Base-by-base conservation (phyloP, 2,329 filamentous ascomycete genomes). In the Pseudocercospora ulei region DNA sequence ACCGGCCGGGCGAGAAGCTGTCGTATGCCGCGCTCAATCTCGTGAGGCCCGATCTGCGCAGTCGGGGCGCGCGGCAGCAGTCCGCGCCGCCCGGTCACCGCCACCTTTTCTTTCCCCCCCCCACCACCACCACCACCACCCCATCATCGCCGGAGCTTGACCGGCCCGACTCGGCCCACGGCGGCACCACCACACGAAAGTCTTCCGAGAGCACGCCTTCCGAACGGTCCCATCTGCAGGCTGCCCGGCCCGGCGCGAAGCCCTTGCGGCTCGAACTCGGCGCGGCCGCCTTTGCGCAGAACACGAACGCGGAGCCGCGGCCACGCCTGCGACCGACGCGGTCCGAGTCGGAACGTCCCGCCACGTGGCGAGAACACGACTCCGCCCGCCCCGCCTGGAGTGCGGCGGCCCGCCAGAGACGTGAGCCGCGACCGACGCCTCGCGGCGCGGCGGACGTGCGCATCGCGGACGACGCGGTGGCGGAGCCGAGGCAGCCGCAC, bases 21-120 rank as follows among this genome's bases (percentile, higher is more conserved):
- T 95, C 88, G 1, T 96, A 82, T 55, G 90, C 84, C 16, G 88
- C 88, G 3, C 85, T 85, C 24, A 94, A 96, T 54, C 75, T 96
- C 5, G 88, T 96, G 46, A 90, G 90, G 59, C 80, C 84, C 19
- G 82, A 82, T 34, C 68, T 96, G 20, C 73, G 75, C 51, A 88
- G 82, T 56, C 76, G 82, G 48, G 39, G 35, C 7, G 65, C 65
- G 49, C 75, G 82, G 55, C 84, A 92, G 55, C 84, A 90, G 57
- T 90, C 83, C 11, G 86, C 90, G 57, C 84, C 85, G 5, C 83
- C 84, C 0, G 68, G 77, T 48, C 76, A 75, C 57, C 78, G 85
- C 53, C 83, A 82, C 54, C 75, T 88, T 47, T 95, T 96, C 66
- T 90, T 90, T 11, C 90, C 90, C n/a, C 96, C 90, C n/a, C 90